Conservation (phyloP, 2,329 filamentous ascomycete genomes). For the Aspergillus vadensis region DNA sequence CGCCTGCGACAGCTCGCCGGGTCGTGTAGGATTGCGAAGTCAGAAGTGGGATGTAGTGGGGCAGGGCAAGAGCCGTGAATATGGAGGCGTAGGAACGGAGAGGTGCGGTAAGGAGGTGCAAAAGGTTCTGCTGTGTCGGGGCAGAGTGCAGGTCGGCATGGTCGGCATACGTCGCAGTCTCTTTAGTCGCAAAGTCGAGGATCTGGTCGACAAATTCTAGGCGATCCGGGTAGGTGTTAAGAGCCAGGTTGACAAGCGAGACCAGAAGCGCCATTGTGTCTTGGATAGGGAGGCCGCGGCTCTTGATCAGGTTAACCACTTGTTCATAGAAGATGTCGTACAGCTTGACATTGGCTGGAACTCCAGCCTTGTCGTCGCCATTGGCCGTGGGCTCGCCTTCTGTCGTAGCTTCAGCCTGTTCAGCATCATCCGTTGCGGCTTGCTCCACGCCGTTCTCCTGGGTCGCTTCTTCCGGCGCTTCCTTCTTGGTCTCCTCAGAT, state of each 20-base stretch:
- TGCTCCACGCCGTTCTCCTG: slow-evolving; percentile 45
- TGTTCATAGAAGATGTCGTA: slow-evolving; percentile 98
- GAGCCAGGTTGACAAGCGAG: slow-evolving; percentile 87
- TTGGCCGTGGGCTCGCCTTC: slow-evolving; percentile 37
- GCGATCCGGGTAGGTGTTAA: slow-evolving; percentile 92
- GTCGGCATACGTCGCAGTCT: slow-evolving; percentile 85
- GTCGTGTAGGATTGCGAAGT: slow-evolving; percentile 93
- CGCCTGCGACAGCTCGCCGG: slow-evolving; percentile 83
- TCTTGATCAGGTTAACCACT: slow-evolving; percentile 89
- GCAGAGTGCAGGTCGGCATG: slow-evolving; percentile 93
- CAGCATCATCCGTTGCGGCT: slow-evolving; percentile 28
- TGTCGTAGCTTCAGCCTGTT: slow-evolving; percentile 28
- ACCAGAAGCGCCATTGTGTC: slow-evolving; percentile 92
- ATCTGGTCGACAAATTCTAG: slow-evolving; percentile 96
- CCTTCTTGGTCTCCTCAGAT: slow-evolving; percentile 57
- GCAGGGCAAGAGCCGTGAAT: slow-evolving; percentile 92
- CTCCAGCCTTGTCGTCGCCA: slow-evolving; percentile 41
- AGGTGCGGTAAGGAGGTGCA: slow-evolving; percentile 86
- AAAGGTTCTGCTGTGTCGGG: slow-evolving; percentile 81
- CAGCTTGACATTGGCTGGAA: slow-evolving; percentile 71
- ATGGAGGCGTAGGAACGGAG: slow-evolving; percentile 88
- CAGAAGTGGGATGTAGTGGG: slow-evolving; percentile 86
- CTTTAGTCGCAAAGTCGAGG: slow-evolving; percentile 80
- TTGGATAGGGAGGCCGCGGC: slow-evolving; percentile 86
- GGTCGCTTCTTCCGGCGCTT: slow-evolving; percentile 32